A percentile compares a stretch with the other conserved stretches of the same genome.
Evolutionary conservation across 768 basidiomycete species (phyloP).

Genomic region (Boletus sp.): DNA sequence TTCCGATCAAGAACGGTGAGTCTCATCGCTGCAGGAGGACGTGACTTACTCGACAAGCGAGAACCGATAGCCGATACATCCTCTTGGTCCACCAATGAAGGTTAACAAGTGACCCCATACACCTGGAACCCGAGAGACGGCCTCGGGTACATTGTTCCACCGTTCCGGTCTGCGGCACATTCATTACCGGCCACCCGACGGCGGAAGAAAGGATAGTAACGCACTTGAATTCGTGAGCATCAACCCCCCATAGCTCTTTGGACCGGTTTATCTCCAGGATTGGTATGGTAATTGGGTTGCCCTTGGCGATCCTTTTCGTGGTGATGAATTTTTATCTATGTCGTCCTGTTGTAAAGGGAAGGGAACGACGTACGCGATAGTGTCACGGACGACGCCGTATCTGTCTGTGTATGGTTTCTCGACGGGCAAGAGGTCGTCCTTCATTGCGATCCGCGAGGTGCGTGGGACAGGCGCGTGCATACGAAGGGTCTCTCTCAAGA

Average conservation of each 20-base stretch:
- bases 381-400: conserved; percentile 39
- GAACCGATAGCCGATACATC: conserved; percentile 70
- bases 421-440: conserved; percentile 54
- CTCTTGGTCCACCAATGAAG: conserved; percentile 62
- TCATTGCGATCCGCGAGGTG: conserved; percentile 43
- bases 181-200: neutral
- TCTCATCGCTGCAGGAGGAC: too few relatives aligned
- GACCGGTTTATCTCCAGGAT: conserved; percentile 53
- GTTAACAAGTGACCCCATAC: conserved; percentile 59
- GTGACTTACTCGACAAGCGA: conserved; percentile 53
- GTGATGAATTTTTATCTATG: neutral
- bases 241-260: conserved; percentile 59
- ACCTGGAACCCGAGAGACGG: conserved; percentile 48
- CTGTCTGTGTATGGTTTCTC: conserved; percentile 43
- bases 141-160: conserved; percentile 51
- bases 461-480: conserved; percentile 50
- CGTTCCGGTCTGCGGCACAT: conserved; percentile 33
- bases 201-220: neutral
- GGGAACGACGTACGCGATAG: conserved; percentile 34
- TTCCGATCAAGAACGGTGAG: neutral
- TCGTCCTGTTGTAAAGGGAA: neutral
- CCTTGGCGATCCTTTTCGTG: conserved; percentile 39
- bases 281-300: conserved; percentile 48
- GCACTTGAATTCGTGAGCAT: conserved; percentile 61
- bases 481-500: conserved; percentile 60